phyloP scores from a whole-genome alignment of 768 basidiomycete species.

The Boletus reticuloceps region DNA sequence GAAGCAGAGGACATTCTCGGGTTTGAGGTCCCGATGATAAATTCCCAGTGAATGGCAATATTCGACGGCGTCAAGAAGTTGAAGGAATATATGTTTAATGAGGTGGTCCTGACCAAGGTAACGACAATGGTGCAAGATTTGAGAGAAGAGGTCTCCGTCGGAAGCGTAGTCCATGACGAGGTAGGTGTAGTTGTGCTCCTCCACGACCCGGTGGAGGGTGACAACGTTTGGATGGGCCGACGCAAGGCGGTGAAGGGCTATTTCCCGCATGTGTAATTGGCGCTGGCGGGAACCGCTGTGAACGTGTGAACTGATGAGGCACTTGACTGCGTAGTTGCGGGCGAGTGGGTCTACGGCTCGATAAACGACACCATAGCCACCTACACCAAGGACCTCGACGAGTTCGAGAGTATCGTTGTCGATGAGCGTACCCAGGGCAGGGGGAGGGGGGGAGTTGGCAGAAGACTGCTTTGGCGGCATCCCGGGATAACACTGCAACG shows the following conservation, averaged over 20 bases:
- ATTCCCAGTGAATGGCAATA: slow-evolving; percentile 91
- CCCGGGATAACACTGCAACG: slow-evolving; percentile 18
- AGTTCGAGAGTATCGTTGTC: slow-evolving; percentile 82
- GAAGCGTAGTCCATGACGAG: slow-evolving; percentile 93
- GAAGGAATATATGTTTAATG: slow-evolving; percentile 88
- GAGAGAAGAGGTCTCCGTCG: slow-evolving; percentile 89
- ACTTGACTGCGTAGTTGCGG: slow-evolving; percentile 86
- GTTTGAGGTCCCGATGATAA: slow-evolving; percentile 96
- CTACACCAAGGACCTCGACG: slow-evolving; percentile 83
- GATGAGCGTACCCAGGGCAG: slow-evolving; percentile 72
- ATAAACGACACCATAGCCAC: slow-evolving; percentile 95
- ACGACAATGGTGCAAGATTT: slow-evolving; percentile 71
- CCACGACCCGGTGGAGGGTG: slow-evolving; percentile 84
- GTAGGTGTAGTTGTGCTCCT: slow-evolving; percentile 78
- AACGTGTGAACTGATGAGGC: slow-evolving; percentile 58
- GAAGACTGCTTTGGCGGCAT: slow-evolving; percentile 34
- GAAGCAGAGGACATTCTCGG: slow-evolving; percentile 92
- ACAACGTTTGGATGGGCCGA: slow-evolving; percentile 80
- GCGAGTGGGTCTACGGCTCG: slow-evolving; percentile 65
- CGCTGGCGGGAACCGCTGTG: slow-evolving; percentile 53
- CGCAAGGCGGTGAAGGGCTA: slow-evolving; percentile 73
- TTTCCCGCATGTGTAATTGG: slow-evolving; percentile 85
- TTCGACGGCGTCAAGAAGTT: slow-evolving; percentile 90
- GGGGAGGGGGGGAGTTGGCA: slow-evolving; percentile 44
- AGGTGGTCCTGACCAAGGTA: slow-evolving; percentile 83